phyloP scores from a whole-genome alignment of 768 basidiomycete species.

The Cyclocybe aegerita region DNA sequence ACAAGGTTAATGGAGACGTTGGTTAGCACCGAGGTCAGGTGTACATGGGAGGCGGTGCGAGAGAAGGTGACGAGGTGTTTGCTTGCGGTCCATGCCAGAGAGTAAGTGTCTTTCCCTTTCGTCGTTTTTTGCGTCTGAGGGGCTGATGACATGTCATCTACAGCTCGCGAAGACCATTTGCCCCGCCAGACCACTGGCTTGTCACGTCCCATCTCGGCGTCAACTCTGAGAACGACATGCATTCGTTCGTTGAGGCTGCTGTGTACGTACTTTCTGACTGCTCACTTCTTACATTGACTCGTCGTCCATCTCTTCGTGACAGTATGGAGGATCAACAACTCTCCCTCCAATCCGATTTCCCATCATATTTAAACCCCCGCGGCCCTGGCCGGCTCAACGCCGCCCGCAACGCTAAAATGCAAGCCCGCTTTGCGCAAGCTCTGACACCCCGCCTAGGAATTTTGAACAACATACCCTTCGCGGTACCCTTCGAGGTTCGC shows the following conservation, averaged over 20 bases:
- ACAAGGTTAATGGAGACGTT: conserved; percentile 16
- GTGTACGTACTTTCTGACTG: conserved; percentile 45
- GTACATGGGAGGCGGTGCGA: conserved; percentile 69
- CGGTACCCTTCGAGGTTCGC: conserved; percentile 90
- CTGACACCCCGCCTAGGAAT: conserved; percentile 86
- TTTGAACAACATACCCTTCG: conserved; percentile 94
- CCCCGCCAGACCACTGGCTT: conserved; percentile 84
- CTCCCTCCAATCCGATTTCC: not conserved
- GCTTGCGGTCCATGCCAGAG: conserved; percentile 81
- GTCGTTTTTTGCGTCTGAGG: not conserved
- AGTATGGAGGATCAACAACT: conserved; percentile 15
- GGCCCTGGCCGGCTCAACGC: conserved; percentile 7
- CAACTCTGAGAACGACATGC: conserved; percentile 26
- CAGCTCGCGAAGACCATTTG: conserved; percentile 85
- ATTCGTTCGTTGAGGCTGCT: conserved; percentile 83
- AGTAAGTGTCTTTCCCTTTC: conserved; percentile 50
- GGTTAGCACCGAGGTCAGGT: conserved; percentile 32
- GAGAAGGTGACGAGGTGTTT: conserved; percentile 78
- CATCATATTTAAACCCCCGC: not conserved
- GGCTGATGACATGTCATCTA: conserved; percentile 1
- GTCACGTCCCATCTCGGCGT: conserved; percentile 40
- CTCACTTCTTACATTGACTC: not conserved
- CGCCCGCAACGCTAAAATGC: conserved; percentile 71
- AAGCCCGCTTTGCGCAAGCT: conserved; percentile 18
- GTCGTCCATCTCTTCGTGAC: not conserved